Percentiles rank a stretch among this genome's conserved stretches.
phyloP scores from a whole-genome alignment of 108 stramenopile species.

The Cyclotella sp. region DNA sequence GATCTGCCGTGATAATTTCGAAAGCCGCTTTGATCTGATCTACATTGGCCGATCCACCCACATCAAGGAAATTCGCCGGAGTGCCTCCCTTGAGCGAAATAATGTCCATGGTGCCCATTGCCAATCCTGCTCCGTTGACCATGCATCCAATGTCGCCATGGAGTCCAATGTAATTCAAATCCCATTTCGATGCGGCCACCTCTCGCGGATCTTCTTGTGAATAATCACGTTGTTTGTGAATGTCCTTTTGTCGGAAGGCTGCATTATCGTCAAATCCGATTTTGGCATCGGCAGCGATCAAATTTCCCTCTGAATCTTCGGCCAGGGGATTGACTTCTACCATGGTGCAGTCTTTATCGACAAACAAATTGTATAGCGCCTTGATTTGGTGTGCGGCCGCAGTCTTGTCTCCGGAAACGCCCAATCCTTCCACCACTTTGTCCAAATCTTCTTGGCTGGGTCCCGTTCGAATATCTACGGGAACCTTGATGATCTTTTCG shows the following conservation, averaged over 20 bases:
- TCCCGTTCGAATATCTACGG: conserved; percentile 64
- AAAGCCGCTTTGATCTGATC: conserved; percentile 60
- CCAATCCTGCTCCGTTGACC: conserved; percentile 91
- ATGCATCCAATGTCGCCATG: conserved; percentile 89
- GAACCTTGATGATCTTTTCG: conserved; percentile 71
- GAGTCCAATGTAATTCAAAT: conserved; percentile 86
- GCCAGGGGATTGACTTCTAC: conserved; percentile 90
- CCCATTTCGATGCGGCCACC: conserved; percentile 72
- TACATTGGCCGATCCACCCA: conserved; percentile 64
- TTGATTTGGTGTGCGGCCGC: conserved; percentile 51
- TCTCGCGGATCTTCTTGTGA: conserved; percentile 88
- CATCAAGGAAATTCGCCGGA: conserved; percentile 88
- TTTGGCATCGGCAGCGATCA: conserved; percentile 88
- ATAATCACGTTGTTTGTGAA: conserved; percentile 67
- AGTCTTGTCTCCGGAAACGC: conserved; percentile 28
- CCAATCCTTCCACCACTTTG: conserved; percentile 52
- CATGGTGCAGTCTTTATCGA: conserved; percentile 76
- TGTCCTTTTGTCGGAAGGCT: conserved; percentile 70
- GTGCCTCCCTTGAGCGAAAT: conserved; percentile 77
- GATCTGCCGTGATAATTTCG: conserved; percentile 57
- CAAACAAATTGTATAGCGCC: conserved; percentile 82
- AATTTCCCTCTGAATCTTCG: conserved; percentile 75
- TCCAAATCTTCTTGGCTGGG: conserved; percentile 62
- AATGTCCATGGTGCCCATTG: conserved; percentile 92
- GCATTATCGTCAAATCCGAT: conserved; percentile 91